Evolutionary conservation across 1,284 basidiomycete species (phyloP).

Genomic region (Pascua guehoae): DNA sequence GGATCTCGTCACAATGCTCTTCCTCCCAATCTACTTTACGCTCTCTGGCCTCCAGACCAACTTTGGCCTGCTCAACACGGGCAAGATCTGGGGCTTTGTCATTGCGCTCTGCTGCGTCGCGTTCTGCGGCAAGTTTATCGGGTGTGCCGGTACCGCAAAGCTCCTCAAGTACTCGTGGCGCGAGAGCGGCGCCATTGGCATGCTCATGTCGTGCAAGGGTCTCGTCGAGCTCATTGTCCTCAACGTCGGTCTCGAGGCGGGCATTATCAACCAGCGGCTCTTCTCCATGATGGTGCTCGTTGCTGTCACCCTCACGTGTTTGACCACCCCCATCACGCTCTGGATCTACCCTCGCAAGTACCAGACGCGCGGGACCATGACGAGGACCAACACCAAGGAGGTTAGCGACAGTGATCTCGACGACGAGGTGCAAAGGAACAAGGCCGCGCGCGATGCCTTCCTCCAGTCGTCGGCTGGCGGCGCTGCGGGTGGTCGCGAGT

Average conservation of each 20-base stretch:
- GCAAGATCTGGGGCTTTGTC: conserved; percentile 78
- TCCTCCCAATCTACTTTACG: conserved; percentile 81
- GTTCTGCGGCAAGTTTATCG: conserved; percentile 70
- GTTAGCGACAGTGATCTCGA: not conserved
- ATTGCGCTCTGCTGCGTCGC: conserved; percentile 76
- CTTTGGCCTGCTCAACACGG: conserved; percentile 69
- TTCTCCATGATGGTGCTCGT: conserved; percentile 87
- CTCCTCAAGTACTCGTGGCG: conserved; percentile 67
- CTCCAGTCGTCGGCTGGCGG: conserved; percentile 14
- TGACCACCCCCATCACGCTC: conserved; percentile 81
- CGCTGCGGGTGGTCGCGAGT: conserved; percentile 34
- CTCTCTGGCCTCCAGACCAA: conserved; percentile 79
- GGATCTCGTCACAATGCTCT: conserved; percentile 62
- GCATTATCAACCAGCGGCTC: conserved; percentile 65
- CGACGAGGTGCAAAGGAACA: conserved; percentile 25
- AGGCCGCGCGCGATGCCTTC: conserved; percentile 18
- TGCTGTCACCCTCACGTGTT: conserved; percentile 77
- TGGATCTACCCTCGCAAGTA: conserved; percentile 68
- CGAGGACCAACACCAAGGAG: conserved; percentile 12
- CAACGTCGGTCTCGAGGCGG: conserved; percentile 78
- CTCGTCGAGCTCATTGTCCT: conserved; percentile 84
- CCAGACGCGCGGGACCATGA: conserved; percentile 34
- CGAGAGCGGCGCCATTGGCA: conserved; percentile 79
- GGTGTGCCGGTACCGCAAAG: conserved; percentile 65
- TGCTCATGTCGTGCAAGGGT: conserved; percentile 90